phyloP scores from a whole-genome alignment of 805 yeast genomes.

The Candida germanica region DNA sequence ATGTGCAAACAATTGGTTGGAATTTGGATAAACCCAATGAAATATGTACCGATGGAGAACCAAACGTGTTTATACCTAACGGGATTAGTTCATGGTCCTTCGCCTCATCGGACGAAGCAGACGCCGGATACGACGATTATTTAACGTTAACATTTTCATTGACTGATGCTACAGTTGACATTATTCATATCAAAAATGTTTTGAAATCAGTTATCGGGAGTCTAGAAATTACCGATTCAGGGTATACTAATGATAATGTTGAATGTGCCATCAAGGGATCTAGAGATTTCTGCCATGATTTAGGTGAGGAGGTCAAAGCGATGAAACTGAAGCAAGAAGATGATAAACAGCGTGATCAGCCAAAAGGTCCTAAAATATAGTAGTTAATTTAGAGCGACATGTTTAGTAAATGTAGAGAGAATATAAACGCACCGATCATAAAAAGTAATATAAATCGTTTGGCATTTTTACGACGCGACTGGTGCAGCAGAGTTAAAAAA shows the following conservation, averaged over 20 bases:
- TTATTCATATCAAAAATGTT: slow-evolving; percentile 32
- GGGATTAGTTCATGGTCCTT: slow-evolving; percentile 29
- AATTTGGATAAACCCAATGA: slow-evolving; percentile 20
- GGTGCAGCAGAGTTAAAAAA: too few relatives aligned
- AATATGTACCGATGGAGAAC: slow-evolving; percentile 20
- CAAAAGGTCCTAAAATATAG: too few relatives aligned
- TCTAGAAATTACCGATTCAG: slow-evolving; percentile 6
- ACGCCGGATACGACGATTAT: slow-evolving; percentile 19
- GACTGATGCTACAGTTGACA: slow-evolving; percentile 34
- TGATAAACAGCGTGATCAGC: too few relatives aligned
- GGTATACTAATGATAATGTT: slow-evolving; percentile 24
- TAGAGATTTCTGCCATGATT: slow-evolving; percentile 21
- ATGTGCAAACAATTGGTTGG: slow-evolving; percentile 28
- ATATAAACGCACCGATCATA: too few relatives aligned
- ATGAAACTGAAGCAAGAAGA: background rate
- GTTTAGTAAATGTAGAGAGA: too few relatives aligned
- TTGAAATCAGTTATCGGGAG: slow-evolving; percentile 18
- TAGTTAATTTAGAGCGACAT: too few relatives aligned
- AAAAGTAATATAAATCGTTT: too few relatives aligned
- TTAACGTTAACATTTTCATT: slow-evolving; percentile 35
- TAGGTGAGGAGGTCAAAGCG: slow-evolving; percentile 17
- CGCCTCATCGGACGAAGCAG: slow-evolving; percentile 1
- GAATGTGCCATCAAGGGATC: slow-evolving; percentile 30
- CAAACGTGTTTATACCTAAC: slow-evolving; percentile 34
- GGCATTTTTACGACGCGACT: too few relatives aligned